Conservation (phyloP, 2,329 filamentous ascomycete genomes). For the Ophiostoma triangulosporum region DNA sequence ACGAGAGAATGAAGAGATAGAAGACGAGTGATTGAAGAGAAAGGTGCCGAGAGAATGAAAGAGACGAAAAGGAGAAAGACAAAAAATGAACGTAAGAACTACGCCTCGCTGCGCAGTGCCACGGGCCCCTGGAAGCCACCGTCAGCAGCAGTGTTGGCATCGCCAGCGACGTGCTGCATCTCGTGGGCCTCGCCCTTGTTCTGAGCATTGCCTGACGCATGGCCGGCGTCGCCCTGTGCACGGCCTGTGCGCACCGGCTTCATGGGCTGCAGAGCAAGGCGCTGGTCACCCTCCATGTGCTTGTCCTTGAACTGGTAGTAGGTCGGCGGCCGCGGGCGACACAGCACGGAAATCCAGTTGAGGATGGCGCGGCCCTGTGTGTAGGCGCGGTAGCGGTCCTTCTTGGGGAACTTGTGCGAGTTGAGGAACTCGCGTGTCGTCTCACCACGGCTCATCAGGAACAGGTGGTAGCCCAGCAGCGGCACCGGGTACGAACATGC, state of each 20-base stretch:
- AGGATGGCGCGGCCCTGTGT: slow-evolving; percentile 60
- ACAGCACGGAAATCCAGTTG: slow-evolving; percentile 73
- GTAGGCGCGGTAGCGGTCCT: slow-evolving; percentile 83
- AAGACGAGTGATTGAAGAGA: background rate
- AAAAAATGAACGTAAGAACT: background rate
- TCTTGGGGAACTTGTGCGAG: slow-evolving; percentile 86
- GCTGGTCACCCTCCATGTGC: slow-evolving; percentile 71
- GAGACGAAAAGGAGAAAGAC: background rate
- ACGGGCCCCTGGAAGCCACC: slow-evolving; percentile 7
- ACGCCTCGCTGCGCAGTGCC: background rate
- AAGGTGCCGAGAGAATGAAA: background rate
- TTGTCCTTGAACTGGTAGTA: slow-evolving; percentile 76
- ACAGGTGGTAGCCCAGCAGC: slow-evolving; percentile 78
- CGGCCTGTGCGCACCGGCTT: background rate
- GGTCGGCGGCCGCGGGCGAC: slow-evolving; percentile 70
- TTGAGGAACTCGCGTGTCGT: slow-evolving; percentile 95
- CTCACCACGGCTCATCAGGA: slow-evolving; percentile 80
- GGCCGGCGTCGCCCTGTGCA: background rate
- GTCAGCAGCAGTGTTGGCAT: background rate
- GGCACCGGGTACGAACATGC: slow-evolving; percentile 68
- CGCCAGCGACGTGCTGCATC: slow-evolving; percentile 47
- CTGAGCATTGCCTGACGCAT: slow-evolving; percentile 28
- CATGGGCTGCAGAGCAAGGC: slow-evolving; percentile 47
- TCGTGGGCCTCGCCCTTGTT: slow-evolving; percentile 43
- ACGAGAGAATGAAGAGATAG: background rate